A percentile compares a stretch with the other conserved stretches of the same genome.
These are phyloP conservation scores for Penstemon barbatus DNA, from an alignment of 257 asterid species.

Conservation along the genomic window DNA sequence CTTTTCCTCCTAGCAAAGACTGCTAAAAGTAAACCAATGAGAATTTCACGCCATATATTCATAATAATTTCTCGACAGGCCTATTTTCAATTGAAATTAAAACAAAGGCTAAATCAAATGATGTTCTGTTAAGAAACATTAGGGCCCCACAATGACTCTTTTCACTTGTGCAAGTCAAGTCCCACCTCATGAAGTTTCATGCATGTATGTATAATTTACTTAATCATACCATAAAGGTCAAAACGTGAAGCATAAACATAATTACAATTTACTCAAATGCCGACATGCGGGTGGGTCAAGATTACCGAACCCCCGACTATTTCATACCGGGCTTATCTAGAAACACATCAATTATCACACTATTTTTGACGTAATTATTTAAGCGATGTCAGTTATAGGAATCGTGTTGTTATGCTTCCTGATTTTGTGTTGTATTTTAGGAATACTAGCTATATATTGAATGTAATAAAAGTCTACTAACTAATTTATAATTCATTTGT, in stretches of 20 bases:
- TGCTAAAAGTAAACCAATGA: too few species aligned
- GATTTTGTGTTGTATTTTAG: too few species aligned
- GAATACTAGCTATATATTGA: too few species aligned
- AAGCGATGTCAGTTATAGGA: too few species aligned
- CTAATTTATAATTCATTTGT: too few species aligned
- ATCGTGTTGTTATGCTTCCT: too few species aligned
- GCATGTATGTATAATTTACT: constrained; percentile 30
- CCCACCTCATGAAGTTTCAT: constrained; percentile 41
- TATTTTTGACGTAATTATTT: too few species aligned
- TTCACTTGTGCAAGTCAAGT: constrained; percentile 61
- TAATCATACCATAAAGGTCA: constrained; percentile 53
- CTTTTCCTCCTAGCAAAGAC: constrained; percentile 34
- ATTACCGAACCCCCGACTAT: too few species aligned
- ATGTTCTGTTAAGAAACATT: constrained; percentile 51
- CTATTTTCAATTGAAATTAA: constrained; percentile 35
- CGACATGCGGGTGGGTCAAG: constrained; percentile 27
- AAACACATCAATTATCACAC: too few species aligned
- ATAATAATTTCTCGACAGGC: neutral
- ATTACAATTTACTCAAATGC: constrained; percentile 34
- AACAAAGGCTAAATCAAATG: constrained; percentile 44
- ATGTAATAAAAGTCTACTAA: too few species aligned
- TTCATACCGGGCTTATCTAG: too few species aligned
- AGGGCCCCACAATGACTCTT: constrained; percentile 45
- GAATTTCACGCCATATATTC: too few species aligned
- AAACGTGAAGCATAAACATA: constrained; percentile 58